phyloP scores from a whole-genome alignment of 306 rosid species.

The Vachellia collinsii region DNA sequence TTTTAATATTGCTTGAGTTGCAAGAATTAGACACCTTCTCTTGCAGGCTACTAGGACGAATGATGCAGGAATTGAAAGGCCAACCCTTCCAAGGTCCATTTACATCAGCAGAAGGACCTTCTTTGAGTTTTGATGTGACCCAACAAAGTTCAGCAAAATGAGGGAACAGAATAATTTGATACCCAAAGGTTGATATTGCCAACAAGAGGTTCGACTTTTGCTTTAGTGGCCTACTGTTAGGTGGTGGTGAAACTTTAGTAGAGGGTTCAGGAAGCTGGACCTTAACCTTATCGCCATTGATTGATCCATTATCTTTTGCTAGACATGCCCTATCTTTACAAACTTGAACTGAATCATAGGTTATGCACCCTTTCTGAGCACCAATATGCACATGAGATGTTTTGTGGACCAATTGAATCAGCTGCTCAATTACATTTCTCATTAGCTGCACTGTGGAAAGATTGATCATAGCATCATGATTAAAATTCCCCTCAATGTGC shows the following conservation, averaged over 20 bases:
- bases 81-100: conserved; percentile 98
- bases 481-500: conserved; percentile 67
- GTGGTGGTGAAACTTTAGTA: conserved; percentile 52
- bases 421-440: conserved; percentile 65
- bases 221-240: conserved; percentile 56
- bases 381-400: conserved; percentile 58
- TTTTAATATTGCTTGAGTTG: conserved; percentile 52
- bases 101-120: conserved; percentile 84
- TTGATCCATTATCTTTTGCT: conserved; percentile 42
- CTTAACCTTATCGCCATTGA: conserved; percentile 32
- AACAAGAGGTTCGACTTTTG: conserved; percentile 73
- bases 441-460: conserved; percentile 65
- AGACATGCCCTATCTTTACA: conserved; percentile 39
- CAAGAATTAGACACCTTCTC: conserved; percentile 55
- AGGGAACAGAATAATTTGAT: conserved; percentile 86
- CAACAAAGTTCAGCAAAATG: conserved; percentile 98
- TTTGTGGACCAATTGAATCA: conserved; percentile 75
- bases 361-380: conserved; percentile 35
- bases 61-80: conserved; percentile 95
- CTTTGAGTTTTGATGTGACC: conserved; percentile 91
- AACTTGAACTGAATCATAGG: conserved; percentile 36
- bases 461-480: conserved; percentile 60
- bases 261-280: conserved; percentile 49
- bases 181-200: conserved; percentile 88
- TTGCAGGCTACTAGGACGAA: conserved; percentile 58